These are phyloP conservation scores for Crotalaria pallida DNA, from an alignment of 306 rosid species.

Conservation along the genomic window DNA sequence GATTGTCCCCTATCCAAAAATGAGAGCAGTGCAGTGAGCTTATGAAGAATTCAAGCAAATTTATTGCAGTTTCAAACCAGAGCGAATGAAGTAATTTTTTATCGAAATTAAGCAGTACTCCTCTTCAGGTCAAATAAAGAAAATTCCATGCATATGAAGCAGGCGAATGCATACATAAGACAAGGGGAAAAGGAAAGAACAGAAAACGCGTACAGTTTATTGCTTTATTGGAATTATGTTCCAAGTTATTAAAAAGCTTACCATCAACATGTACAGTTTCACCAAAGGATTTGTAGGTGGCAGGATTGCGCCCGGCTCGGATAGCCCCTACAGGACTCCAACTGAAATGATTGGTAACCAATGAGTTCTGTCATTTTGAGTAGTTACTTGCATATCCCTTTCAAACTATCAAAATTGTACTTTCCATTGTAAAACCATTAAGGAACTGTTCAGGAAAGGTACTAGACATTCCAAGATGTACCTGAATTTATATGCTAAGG, in stretches of 20 bases:
- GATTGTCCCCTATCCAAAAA: slow-evolving; percentile 52
- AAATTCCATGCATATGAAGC: background rate
- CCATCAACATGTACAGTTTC: slow-evolving; percentile 74
- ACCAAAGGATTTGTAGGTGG: slow-evolving; percentile 61
- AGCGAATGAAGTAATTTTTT: background rate
- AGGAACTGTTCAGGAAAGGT: slow-evolving; percentile 4
- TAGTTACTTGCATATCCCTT: background rate
- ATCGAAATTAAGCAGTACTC: background rate
- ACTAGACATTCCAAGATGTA: slow-evolving; percentile 27
- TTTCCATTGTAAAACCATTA: background rate
- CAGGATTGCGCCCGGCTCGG: slow-evolving; percentile 84
- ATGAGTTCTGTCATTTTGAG: slow-evolving; percentile 21
- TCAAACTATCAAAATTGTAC: background rate
- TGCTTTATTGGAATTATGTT: background rate
- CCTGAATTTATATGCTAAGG: slow-evolving; percentile 95
- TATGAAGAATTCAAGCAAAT: background rate
- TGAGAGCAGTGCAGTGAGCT: background rate
- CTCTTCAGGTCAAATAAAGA: background rate
- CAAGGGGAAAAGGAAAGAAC: background rate
- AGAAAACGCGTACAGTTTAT: background rate
- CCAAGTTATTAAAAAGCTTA: slow-evolving; percentile 32
- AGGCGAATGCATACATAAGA: background rate
- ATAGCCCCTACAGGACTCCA: slow-evolving; percentile 96
- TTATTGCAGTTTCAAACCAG: background rate
- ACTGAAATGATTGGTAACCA: slow-evolving; percentile 43